Evolutionary conservation across 2,329 filamentous ascomycete genomes (phyloP).

Genomic region (Thelonectria discophora): DNA sequence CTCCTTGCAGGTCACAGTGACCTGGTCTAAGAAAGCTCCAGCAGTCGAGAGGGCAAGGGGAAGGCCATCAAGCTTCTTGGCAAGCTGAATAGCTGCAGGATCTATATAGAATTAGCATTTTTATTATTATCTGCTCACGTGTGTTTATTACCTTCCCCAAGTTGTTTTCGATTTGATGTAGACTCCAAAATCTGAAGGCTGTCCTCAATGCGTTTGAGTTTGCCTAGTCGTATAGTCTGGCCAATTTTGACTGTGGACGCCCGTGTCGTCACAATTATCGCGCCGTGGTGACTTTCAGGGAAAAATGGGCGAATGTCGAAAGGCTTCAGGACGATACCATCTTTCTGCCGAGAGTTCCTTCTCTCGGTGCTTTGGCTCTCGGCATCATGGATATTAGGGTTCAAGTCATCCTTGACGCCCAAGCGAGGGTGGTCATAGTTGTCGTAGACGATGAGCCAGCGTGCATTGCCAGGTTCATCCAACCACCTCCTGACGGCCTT

Average conservation of each 20-base stretch:
- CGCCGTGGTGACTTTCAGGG: constrained; percentile 43
- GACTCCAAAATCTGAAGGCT: constrained; percentile 45
- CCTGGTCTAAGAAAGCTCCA: constrained; percentile 53
- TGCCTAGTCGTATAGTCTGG: constrained; percentile 44
- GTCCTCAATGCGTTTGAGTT: constrained; percentile 44
- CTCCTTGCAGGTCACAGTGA: constrained; percentile 46
- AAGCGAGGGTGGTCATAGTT: constrained; percentile 53
- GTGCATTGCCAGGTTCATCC: background rate
- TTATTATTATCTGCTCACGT: constrained; percentile 9
- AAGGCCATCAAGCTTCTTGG: constrained; percentile 52
- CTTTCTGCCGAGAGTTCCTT: background rate
- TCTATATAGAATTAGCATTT: constrained; percentile 35
- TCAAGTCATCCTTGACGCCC: background rate
- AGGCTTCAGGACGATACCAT: constrained; percentile 9
- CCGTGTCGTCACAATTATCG: constrained; percentile 46
- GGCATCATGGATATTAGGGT: background rate
- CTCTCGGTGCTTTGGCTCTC: background rate
- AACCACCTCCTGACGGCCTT: constrained; percentile 5
- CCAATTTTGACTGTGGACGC: constrained; percentile 50
- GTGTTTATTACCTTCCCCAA: constrained; percentile 39
- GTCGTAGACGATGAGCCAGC: constrained; percentile 30
- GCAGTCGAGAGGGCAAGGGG: constrained; percentile 57
- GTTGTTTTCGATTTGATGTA: constrained; percentile 37
- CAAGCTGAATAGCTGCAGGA: constrained; percentile 42
- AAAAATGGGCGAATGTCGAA: constrained; percentile 47